Evolutionary conservation across 2,329 filamentous ascomycete species (phyloP).

Genomic region (Pestalotiopsis sp.): DNA sequence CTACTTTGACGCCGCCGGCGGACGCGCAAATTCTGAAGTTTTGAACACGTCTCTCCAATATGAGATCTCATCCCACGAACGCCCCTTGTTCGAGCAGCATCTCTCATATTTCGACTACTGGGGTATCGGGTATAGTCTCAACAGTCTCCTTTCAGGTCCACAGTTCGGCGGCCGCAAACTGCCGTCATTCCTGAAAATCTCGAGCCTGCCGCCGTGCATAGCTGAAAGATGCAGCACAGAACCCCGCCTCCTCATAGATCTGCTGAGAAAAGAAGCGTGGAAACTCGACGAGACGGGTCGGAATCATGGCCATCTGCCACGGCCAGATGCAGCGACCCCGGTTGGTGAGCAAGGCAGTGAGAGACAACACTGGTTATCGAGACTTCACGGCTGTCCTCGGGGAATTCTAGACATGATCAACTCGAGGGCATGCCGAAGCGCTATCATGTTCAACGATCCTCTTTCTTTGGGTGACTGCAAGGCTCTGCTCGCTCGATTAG

Average conservation of each 20-base stretch:
- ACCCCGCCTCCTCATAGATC: constrained; percentile 69
- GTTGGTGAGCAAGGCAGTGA: not conserved
- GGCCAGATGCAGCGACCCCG: constrained; percentile 1
- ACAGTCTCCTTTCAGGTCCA: constrained; percentile 11
- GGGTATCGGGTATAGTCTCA: constrained; percentile 70
- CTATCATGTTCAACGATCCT: constrained; percentile 84
- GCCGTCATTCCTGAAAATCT: constrained; percentile 47
- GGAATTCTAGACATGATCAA: constrained; percentile 77
- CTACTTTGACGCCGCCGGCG: constrained; percentile 42
- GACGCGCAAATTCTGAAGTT: constrained; percentile 31
- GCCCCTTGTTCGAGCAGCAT: constrained; percentile 55
- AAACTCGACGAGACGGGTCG: constrained; percentile 51
- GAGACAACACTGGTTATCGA: constrained; percentile 54
- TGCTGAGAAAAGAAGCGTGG: constrained; percentile 78
- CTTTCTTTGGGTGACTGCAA: constrained; percentile 61
- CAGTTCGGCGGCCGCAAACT: not conserved
- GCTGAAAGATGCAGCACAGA: constrained; percentile 74
- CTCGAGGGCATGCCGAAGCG: constrained; percentile 75
- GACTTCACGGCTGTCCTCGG: constrained; percentile 70
- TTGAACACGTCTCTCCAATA: constrained; percentile 63
- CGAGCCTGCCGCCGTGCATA: constrained; percentile 69
- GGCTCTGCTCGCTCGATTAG: constrained; percentile 57
- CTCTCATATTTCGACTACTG: constrained; percentile 65
- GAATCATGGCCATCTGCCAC: not conserved
- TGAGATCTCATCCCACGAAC: constrained; percentile 64